A percentile compares a stretch with the other conserved stretches of the same genome.
phyloP scores from a whole-genome alignment of 2,329 filamentous ascomycete species.

The Paecilomyces variotii region DNA sequence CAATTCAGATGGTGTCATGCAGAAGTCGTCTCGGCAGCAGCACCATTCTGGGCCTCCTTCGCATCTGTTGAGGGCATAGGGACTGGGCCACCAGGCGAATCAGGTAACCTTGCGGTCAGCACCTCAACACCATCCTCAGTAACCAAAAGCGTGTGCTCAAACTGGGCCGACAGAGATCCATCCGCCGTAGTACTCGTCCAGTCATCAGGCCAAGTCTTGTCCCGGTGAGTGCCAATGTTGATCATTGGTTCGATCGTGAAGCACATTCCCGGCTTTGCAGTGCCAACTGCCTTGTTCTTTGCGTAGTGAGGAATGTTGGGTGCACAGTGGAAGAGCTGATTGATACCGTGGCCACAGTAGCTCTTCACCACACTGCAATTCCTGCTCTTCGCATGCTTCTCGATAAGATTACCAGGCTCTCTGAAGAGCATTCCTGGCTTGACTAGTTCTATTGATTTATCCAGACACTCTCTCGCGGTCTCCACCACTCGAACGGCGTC shows the following conservation, averaged over 20 bases:
- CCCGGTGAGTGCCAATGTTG: constrained; percentile 78
- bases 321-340: constrained; percentile 84
- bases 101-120: constrained; percentile 62
- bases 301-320: constrained; percentile 96
- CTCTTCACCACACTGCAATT: constrained; percentile 88
- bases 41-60: background rate
- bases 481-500: constrained; percentile 88
- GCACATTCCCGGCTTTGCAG: constrained; percentile 93
- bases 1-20: background rate
- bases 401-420: constrained; percentile 89
- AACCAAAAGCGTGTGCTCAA: constrained; percentile 81
- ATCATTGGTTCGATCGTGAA: constrained; percentile 99
- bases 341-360: constrained; percentile 94
- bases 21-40: background rate
- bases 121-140: constrained; percentile 77
- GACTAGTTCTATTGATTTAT: constrained; percentile 83
- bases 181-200: constrained; percentile 95
- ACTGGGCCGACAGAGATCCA: constrained; percentile 84
- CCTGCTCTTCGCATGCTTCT: constrained; percentile 81
- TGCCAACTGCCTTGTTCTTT: constrained; percentile 95
- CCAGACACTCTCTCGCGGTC: constrained; percentile 76
- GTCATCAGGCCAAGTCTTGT: constrained; percentile 96
- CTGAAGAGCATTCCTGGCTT: constrained; percentile 90
- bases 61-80: constrained; percentile 41
- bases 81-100: constrained; percentile 68